phyloP scores from a whole-genome alignment of 1,139 yeast genomes.

The Suhomyces bokatorum region DNA sequence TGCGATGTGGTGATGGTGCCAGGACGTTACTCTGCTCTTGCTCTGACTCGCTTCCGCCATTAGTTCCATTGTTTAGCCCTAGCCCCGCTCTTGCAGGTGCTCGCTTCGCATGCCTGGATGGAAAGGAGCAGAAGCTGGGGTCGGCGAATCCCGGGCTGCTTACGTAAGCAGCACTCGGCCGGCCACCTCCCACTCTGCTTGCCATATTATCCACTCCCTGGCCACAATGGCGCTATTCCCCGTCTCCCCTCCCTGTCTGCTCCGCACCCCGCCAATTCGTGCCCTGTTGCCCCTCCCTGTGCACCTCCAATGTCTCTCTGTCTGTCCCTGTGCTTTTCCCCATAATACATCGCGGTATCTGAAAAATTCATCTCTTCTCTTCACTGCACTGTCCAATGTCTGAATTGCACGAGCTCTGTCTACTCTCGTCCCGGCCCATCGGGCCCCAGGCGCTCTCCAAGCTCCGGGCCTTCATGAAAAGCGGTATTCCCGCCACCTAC shows the following conservation, averaged over 20 bases:
- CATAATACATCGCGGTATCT: slow-evolving; percentile 4
- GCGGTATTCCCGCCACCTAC: slow-evolving; percentile 80
- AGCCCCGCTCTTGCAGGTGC: background rate
- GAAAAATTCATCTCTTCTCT: slow-evolving; percentile 3
- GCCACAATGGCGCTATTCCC: no score
- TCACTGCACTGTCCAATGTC: slow-evolving; percentile 46
- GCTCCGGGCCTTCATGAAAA: slow-evolving; percentile 48
- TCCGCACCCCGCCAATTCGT: background rate
- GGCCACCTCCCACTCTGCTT: no score
- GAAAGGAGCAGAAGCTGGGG: no score
- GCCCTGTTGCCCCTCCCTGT: background rate
- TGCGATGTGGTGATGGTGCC: no score
- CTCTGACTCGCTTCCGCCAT: background rate
- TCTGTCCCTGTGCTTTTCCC: background rate
- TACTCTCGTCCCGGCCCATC: slow-evolving; percentile 61
- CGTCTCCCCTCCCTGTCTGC: no score
- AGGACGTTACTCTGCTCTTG: no score
- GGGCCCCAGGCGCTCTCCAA: slow-evolving; percentile 41
- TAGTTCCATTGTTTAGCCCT: background rate
- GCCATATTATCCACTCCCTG: no score
- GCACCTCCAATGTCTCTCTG: background rate
- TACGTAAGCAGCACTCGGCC: background rate
- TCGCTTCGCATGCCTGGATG: background rate
- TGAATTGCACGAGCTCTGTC: slow-evolving; percentile 68
- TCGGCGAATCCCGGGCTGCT: background rate